These are phyloP conservation scores for Chalara sp. DNA, from an alignment of 2,329 filamentous ascomycete species.

Conservation along the genomic window DNA sequence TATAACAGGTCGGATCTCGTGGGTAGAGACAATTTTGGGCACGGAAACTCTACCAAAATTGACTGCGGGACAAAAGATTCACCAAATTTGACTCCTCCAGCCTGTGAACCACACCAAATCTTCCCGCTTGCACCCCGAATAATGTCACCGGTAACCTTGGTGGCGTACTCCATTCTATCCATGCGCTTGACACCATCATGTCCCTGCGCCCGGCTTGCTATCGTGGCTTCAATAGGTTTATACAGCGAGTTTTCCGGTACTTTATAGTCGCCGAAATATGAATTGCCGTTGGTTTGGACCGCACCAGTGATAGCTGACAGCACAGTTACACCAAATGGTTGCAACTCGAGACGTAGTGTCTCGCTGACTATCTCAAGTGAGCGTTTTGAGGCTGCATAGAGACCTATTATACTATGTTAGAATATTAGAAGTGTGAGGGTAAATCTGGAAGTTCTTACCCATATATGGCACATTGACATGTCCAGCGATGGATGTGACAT, in stretches of 20 bases:
- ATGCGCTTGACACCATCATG: not conserved
- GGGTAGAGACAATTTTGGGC: too few species aligned
- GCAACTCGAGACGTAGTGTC: conserved; percentile 11
- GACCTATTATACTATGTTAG: not conserved
- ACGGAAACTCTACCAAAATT: not conserved
- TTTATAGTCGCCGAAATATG: not conserved
- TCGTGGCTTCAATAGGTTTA: not conserved
- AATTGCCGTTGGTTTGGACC: conserved; percentile 9
- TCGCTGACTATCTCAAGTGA: conserved; percentile 6
- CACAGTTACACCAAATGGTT: conserved; percentile 9
- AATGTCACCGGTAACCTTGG: not conserved
- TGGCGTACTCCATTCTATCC: not conserved
- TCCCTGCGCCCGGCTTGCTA: not conserved
- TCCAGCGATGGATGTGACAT: conserved; percentile 13
- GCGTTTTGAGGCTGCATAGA: conserved; percentile 13
- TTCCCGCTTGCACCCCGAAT: not conserved
- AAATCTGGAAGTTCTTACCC: conserved; percentile 1
- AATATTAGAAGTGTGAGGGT: not conserved
- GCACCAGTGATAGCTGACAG: conserved; percentile 10
- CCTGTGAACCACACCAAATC: not conserved
- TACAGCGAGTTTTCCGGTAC: conserved; percentile 9
- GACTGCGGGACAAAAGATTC: not conserved
- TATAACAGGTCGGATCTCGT: too few species aligned
- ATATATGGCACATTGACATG: conserved; percentile 4
- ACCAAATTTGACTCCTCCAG: not conserved